A percentile compares a stretch with the other conserved stretches of the same genome.
Evolutionary conservation across 208 protist genomes (phyloP).

Genomic region (Acanthamoeba sp.): DNA sequence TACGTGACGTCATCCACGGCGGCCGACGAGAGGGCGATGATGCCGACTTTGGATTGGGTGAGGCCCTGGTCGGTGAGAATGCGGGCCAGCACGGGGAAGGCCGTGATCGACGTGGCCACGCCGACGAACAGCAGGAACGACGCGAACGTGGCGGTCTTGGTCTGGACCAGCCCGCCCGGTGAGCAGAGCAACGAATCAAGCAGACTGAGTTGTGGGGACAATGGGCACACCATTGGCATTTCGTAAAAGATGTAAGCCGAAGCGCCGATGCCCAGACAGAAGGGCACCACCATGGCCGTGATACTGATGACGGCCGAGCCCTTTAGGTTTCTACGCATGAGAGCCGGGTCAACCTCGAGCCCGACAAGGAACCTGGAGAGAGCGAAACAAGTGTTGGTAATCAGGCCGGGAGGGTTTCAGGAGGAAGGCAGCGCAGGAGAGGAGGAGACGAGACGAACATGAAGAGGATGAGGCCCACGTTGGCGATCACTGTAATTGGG

Average conservation of each 20-base stretch:
- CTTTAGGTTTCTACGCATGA: slow-evolving; percentile 78
- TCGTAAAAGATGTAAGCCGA: slow-evolving; percentile 39
- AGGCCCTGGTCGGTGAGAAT: slow-evolving; percentile 84
- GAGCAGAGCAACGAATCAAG: neutral
- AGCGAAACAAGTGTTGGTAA: slow-evolving; percentile 82
- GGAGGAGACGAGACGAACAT: no score
- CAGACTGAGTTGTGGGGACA: no score
- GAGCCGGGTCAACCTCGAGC: slow-evolving; percentile 75
- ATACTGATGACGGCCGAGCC: slow-evolving; percentile 66
- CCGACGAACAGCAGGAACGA: slow-evolving; percentile 84
- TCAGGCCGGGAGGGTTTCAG: no score
- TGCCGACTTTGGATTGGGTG: slow-evolving; percentile 80
- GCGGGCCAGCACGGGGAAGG: slow-evolving; percentile 87
- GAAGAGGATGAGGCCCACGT: slow-evolving; percentile 83
- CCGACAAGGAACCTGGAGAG: slow-evolving; percentile 82
- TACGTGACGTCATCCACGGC: slow-evolving; percentile 85
- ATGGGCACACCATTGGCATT: neutral
- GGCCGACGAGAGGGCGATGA: slow-evolving; percentile 80
- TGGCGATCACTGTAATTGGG: slow-evolving; percentile 76
- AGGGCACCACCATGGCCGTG: slow-evolving; percentile 33
- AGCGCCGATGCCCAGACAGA: neutral
- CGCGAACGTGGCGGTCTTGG: slow-evolving; percentile 64
- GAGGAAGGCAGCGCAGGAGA: no score
- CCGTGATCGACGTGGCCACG: slow-evolving; percentile 87
- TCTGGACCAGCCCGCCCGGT: neutral